Evolutionary conservation across 2,329 filamentous ascomycete genomes (phyloP), one percentile per base, ranked within the genome.

Genomic region (Phialophora macrospora): DNA sequence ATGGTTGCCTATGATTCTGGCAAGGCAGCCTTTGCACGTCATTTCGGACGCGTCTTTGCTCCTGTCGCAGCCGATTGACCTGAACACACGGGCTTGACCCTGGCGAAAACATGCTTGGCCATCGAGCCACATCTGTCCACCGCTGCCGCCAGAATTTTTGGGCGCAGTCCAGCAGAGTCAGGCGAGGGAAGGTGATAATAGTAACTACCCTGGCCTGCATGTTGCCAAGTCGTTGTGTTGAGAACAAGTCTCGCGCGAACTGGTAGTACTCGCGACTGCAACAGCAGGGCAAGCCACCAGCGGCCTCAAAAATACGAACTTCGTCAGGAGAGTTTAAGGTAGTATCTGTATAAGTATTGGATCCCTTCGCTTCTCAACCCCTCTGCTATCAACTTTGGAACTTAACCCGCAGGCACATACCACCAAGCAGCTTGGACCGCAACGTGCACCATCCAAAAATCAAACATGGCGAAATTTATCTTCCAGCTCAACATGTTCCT

Each of bases 401-500:
- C 12, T 51, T 51, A 11, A 17, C 14, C 4, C 9, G 20, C 48
- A 51, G 20, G 14, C 48, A 26, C 22, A 51, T 51, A 5, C 24
- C 48, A 17, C 22, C 2, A 17, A 28, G 48, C 48, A 51, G 7
- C 14, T 14, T 17, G 20, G 20, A 7, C 20, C 12, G 24, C 26
- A 20, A 51, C 1, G 48, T 24, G 48, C 22, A 51, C 8, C 26
- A 28, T 30, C 52, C 4, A 34, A 11, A 34, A 34, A 20, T 24
- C 32, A 34, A 55, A 20, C 2, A 55, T 55, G 52, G 52, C 52
- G 17, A 55, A 34, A 55, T 30, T 34, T 8, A 22, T 55, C n/a
- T 55, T 20, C 24, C 52, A 55, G 28, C 24, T 55, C 28, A 55
- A 34, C 28, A 1, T 55, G 24, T 20, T 55, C 7, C 26, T 55